These are phyloP conservation scores for Apiotrichum veenhuisii DNA, from an alignment of 1,284 basidiomycete species.

Conservation along the genomic window DNA sequence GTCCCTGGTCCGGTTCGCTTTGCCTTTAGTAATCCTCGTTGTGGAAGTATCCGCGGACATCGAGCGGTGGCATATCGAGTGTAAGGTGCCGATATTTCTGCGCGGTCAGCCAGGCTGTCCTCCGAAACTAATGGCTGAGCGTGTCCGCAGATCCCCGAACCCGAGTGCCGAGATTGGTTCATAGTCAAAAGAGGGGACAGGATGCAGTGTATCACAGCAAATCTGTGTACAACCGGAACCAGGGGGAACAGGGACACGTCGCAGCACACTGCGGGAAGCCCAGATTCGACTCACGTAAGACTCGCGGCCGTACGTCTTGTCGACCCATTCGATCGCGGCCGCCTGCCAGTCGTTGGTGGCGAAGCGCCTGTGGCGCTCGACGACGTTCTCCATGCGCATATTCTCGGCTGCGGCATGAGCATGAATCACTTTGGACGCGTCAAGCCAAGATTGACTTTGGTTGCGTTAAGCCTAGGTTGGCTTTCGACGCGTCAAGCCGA, in stretches of 20 bases:
- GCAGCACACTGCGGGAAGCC: too few species aligned
- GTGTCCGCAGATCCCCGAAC: neutral
- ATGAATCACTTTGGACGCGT: too few species aligned
- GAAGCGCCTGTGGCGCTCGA: constrained; percentile 15
- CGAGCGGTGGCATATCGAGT: neutral
- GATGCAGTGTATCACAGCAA: too few species aligned
- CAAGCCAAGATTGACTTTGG: too few species aligned
- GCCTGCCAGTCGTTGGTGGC: constrained; percentile 25
- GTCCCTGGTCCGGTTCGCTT: too few species aligned
- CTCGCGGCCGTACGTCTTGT: neutral
- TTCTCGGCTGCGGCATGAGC: constrained; percentile 10
- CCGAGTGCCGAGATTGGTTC: neutral
- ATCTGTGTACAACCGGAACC: too few species aligned
- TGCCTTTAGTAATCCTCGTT: neutral
- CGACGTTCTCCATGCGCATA: constrained; percentile 16
- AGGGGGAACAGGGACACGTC: too few species aligned
- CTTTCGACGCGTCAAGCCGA: too few species aligned
- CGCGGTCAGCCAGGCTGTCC: neutral
- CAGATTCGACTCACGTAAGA: neutral
- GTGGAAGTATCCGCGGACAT: neutral
- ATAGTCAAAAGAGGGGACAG: neutral
- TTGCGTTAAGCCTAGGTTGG: too few species aligned
- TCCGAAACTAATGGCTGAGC: neutral
- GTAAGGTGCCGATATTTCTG: neutral
- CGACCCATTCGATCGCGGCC: constrained; percentile 5